Conservation (phyloP, 768 basidiomycete genomes). For the Coprinopsis cinerea region DNA sequence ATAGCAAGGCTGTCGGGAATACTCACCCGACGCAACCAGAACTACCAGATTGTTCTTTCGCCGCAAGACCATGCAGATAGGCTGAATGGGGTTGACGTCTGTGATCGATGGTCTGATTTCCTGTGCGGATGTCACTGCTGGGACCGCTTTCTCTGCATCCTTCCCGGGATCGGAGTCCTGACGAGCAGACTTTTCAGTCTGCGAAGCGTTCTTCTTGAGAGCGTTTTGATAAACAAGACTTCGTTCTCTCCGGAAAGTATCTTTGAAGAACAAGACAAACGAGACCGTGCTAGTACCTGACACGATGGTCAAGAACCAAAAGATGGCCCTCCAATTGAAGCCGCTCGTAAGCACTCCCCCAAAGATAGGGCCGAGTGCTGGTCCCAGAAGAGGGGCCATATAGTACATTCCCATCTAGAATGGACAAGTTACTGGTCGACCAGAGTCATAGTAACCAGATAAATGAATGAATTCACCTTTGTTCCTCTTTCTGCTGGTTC, state of each 20-base stretch:
- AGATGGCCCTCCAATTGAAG: constrained; percentile 74
- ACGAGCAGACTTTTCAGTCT: constrained; percentile 5
- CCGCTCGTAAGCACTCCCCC: constrained; percentile 63
- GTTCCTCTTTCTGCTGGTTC: constrained; percentile 69
- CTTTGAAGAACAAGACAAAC: constrained; percentile 67
- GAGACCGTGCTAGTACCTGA: constrained; percentile 46
- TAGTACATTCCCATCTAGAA: constrained; percentile 84
- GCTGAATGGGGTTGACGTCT: constrained; percentile 73
- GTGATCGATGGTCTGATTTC: constrained; percentile 48
- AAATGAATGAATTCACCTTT: constrained; percentile 31
- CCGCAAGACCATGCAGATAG: constrained; percentile 51
- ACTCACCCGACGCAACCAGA: constrained; percentile 58
- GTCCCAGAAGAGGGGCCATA: constrained; percentile 72
- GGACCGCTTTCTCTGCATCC: constrained; percentile 19
- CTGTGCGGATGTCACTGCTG: constrained; percentile 15
- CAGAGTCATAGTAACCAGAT: background rate
- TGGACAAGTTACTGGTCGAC: constrained; percentile 11
- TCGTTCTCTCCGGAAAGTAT: constrained; percentile 80
- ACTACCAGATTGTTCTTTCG: constrained; percentile 64
- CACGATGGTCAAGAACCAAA: constrained; percentile 75
- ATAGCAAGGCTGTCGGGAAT: background rate
- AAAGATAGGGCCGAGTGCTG: constrained; percentile 62
- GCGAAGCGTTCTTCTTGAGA: constrained; percentile 19
- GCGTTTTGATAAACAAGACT: constrained; percentile 74
- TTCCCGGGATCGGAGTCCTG: no score